phyloP scores from a whole-genome alignment of 2,329 filamentous ascomycete genomes.

The Fusarium multiceps region DNA sequence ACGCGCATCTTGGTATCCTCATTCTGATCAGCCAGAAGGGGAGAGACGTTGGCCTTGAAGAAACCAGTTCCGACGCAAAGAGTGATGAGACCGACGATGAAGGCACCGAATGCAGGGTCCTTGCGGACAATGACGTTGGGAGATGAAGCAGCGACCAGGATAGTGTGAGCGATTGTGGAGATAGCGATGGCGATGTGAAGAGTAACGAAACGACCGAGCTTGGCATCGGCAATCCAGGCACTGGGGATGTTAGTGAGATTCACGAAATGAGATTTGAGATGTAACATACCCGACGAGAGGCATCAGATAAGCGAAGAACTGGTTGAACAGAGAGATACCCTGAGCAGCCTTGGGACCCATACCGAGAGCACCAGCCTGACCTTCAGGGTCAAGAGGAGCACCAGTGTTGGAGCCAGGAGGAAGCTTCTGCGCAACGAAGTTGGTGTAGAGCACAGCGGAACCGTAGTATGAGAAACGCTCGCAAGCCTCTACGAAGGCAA shows the following conservation, averaged over 20 bases:
- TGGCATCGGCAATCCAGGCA: slow-evolving; percentile 73
- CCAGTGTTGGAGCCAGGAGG: slow-evolving; percentile 66
- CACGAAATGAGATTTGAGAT: neutral
- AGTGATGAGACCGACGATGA: slow-evolving; percentile 71
- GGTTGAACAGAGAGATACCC: slow-evolving; percentile 64
- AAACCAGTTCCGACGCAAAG: slow-evolving; percentile 76
- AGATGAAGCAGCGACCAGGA: slow-evolving; percentile 73
- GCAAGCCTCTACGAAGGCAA: slow-evolving; percentile 79
- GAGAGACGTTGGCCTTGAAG: slow-evolving; percentile 84
- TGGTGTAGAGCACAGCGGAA: slow-evolving; percentile 74
- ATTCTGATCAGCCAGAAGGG: slow-evolving; percentile 78
- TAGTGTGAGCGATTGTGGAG: slow-evolving; percentile 73
- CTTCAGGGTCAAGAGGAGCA: slow-evolving; percentile 51
- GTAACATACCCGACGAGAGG: slow-evolving; percentile 63
- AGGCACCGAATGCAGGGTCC: slow-evolving; percentile 70
- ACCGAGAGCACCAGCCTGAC: slow-evolving; percentile 63
- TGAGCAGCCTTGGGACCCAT: slow-evolving; percentile 68
- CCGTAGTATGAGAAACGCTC: slow-evolving; percentile 85
- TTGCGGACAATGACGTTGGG: slow-evolving; percentile 70
- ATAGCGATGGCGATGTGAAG: slow-evolving; percentile 75
- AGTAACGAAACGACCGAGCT: slow-evolving; percentile 78
- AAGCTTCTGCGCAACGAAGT: slow-evolving; percentile 69
- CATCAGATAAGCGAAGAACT: slow-evolving; percentile 71
- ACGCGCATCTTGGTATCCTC: slow-evolving; percentile 68
- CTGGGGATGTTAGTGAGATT: slow-evolving; percentile 34